These are phyloP conservation scores for Suhomyces yuchorum DNA, from an alignment of 1,139 yeast genomes.

Conservation along the genomic window DNA sequence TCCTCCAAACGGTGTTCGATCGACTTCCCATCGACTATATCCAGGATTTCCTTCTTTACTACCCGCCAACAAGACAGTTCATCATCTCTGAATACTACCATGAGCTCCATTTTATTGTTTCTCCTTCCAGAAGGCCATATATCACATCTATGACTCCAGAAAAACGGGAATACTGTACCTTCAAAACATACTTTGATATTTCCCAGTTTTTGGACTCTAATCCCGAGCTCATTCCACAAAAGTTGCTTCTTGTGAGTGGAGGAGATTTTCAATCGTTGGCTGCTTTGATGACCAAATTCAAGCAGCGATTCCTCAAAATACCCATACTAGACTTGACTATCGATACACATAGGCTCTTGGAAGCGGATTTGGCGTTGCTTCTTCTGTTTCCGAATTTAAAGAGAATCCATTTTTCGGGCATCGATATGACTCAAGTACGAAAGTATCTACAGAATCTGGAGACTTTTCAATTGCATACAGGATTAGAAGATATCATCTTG, in stretches of 20 bases:
- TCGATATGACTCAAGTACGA: slow-evolving; percentile 21
- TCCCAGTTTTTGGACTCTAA: slow-evolving; percentile 33
- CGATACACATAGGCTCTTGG: slow-evolving; percentile 28
- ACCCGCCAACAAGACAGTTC: slow-evolving; percentile 2
- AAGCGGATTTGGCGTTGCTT: slow-evolving; percentile 26
- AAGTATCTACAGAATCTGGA: slow-evolving; percentile 7
- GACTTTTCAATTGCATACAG: slow-evolving; percentile 13
- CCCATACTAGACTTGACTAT: slow-evolving; percentile 29
- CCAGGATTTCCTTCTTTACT: slow-evolving; percentile 7
- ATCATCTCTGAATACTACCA: slow-evolving; percentile 24
- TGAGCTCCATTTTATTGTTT: slow-evolving; percentile 38
- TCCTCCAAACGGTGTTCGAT: slow-evolving; percentile 27
- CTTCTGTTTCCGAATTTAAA: slow-evolving; percentile 30
- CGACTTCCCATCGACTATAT: slow-evolving; percentile 30
- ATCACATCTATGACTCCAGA: slow-evolving; percentile 20
- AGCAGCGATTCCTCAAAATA: slow-evolving; percentile 20
- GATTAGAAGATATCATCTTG: slow-evolving; percentile 29
- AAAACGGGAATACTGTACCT: slow-evolving; percentile 26
- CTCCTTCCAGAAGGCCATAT: slow-evolving; percentile 36
- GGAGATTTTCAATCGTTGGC: slow-evolving; percentile 36
- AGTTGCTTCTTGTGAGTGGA: slow-evolving; percentile 33
- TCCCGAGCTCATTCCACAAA: slow-evolving; percentile 32
- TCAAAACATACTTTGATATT: slow-evolving; percentile 34
- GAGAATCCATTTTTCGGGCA: slow-evolving; percentile 34
- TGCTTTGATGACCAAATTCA: slow-evolving; percentile 25